Evolutionary conservation across 495 filamentous ascomycete species (phyloP).

Genomic region (Penicillium canescens): DNA sequence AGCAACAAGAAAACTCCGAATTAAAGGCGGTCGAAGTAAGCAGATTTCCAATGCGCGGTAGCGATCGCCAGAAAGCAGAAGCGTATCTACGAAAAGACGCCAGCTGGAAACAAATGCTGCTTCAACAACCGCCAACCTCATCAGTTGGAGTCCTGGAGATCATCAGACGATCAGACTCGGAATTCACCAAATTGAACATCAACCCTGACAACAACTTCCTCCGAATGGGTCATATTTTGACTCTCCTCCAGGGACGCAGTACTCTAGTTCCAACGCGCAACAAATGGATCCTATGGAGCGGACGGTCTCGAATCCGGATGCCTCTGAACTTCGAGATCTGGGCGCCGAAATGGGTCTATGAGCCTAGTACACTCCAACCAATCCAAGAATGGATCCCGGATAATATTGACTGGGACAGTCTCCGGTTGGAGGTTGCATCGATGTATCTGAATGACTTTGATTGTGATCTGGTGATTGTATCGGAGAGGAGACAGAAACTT

Average conservation of each 20-base stretch:
- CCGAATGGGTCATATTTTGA: constrained; percentile 4
- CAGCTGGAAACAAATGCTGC: constrained; percentile 13
- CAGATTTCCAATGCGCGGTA: constrained; percentile 4
- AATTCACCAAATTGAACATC: constrained; percentile 3
- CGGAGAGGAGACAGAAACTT: constrained; percentile 3
- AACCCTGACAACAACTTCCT: background rate
- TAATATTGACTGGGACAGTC: constrained; percentile 11
- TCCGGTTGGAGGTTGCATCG: constrained; percentile 7
- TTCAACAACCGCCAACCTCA: constrained; percentile 8
- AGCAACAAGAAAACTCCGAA: constrained; percentile 4
- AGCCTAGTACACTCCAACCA: background rate
- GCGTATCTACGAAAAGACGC: constrained; percentile 5
- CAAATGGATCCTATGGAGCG: constrained; percentile 9
- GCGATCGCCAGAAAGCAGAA: background rate
- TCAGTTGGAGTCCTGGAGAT: constrained; percentile 9
- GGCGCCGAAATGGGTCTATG: constrained; percentile 6
- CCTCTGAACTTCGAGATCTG: constrained; percentile 6
- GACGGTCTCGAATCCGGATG: constrained; percentile 3
- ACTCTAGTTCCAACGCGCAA: constrained; percentile 6
- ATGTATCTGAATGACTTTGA: constrained; percentile 9
- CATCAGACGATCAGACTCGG: constrained; percentile 7
- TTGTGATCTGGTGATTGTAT: constrained; percentile 7
- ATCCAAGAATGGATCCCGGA: constrained; percentile 3
- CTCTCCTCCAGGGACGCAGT: constrained; percentile 4
- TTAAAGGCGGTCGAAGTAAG: background rate